These are phyloP conservation scores for Yamadazyma sp. DNA, from an alignment of 1,139 yeast genomes.

Conservation along the genomic window DNA sequence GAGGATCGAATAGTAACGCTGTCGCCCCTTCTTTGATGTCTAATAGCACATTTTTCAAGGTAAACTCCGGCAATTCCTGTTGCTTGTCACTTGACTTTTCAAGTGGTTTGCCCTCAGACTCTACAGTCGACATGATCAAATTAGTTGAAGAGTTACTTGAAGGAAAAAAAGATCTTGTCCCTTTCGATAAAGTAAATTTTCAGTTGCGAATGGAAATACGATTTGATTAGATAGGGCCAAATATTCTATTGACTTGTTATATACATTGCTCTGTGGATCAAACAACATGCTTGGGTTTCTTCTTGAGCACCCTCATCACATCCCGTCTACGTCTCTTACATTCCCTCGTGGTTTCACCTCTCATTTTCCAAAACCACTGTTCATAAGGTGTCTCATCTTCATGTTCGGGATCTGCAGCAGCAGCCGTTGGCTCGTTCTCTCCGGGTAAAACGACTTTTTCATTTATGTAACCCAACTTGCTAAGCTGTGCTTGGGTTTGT, in stretches of 20 bases:
- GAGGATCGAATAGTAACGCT: conserved; percentile 49
- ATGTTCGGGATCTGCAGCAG: conserved; percentile 30
- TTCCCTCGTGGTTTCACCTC: conserved; percentile 79
- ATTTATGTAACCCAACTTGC: conserved; percentile 46
- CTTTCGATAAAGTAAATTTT: too few species aligned
- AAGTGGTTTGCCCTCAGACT: background rate
- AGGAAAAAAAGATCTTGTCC: conserved; percentile 1
- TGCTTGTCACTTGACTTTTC: background rate
- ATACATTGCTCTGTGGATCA: background rate
- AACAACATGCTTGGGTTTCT: conserved; percentile 24
- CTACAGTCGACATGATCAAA: background rate
- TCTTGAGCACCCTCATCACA: conserved; percentile 58
- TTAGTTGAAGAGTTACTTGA: background rate
- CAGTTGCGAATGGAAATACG: too few species aligned
- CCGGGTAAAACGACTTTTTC: conserved; percentile 37
- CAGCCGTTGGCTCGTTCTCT: conserved; percentile 22
- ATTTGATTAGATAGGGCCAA: too few species aligned
- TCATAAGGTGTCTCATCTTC: conserved; percentile 59
- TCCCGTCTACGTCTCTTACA: conserved; percentile 78
- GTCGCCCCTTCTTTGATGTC: conserved; percentile 47
- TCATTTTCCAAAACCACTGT: conserved; percentile 74
- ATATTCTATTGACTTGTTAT: too few species aligned
- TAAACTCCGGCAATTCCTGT: conserved; percentile 44
- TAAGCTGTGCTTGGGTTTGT: conserved; percentile 77
- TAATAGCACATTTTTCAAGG: conserved; percentile 41